phyloP scores from a whole-genome alignment of 805 yeast species.

The Nematodospora valgi region DNA sequence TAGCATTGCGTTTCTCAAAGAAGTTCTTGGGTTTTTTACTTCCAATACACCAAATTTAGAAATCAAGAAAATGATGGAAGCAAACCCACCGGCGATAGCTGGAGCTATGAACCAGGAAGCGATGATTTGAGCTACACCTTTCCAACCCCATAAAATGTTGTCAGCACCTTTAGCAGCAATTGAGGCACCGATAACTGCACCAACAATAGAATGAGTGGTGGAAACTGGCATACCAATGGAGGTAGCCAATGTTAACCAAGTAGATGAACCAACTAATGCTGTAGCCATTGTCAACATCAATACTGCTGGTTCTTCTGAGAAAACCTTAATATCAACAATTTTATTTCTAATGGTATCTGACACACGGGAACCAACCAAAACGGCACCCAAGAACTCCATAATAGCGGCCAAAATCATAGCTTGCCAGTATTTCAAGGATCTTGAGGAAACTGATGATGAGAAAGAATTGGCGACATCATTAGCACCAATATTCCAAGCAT shows the following conservation, averaged over 20 bases:
- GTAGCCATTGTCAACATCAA: conserved; percentile 72
- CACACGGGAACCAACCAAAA: conserved; percentile 69
- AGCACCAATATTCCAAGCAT: conserved; percentile 80
- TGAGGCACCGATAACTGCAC: conserved; percentile 72
- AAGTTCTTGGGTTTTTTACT: conserved; percentile 39
- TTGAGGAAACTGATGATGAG: conserved; percentile 71
- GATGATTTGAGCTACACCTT: conserved; percentile 64
- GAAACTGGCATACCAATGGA: conserved; percentile 73
- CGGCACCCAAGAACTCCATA: conserved; percentile 75
- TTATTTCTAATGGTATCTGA: conserved; percentile 68
- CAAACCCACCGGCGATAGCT: conserved; percentile 59
- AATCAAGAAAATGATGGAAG: conserved; percentile 54
- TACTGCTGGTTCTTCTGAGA: conserved; percentile 58
- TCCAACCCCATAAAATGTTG: conserved; percentile 72
- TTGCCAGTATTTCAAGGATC: conserved; percentile 68
- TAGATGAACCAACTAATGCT: conserved; percentile 70
- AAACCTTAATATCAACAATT: conserved; percentile 52
- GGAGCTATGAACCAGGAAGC: conserved; percentile 86
- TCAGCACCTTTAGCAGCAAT: conserved; percentile 67
- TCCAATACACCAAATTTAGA: conserved; percentile 63
- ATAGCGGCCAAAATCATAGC: conserved; percentile 70
- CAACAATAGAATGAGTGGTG: conserved; percentile 76
- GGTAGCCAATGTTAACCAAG: conserved; percentile 70
- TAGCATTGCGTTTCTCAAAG: conserved; percentile 52
- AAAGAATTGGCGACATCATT: conserved; percentile 81